Base-by-base conservation (phyloP, 495 filamentous ascomycete species). In the Daldinia loculata region DNA sequence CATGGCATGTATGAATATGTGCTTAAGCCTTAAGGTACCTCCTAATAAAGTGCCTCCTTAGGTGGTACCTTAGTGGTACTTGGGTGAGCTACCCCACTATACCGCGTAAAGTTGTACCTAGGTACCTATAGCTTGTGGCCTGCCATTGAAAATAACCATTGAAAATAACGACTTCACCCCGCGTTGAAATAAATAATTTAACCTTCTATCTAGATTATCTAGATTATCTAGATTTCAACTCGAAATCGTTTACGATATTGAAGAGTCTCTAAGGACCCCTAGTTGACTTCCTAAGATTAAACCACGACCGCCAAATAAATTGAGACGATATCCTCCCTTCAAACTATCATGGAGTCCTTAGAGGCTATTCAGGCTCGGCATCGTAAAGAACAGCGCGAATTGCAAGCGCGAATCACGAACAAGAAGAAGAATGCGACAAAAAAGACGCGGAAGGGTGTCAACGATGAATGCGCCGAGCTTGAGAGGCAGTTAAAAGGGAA, bases 381-480 rank as follows among this genome's bases (percentile, higher is more conserved):
- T 79, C 87, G 92, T 69, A 97, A 94, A 80, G 95, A 99, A 79
- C 89, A 90, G 76, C 89, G 89, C 61, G 95, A 99, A 43, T 85
- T 99, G 22, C 91, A 94, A 81, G 83, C 86, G 38, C 88, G 89
- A 26, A 90, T 95, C 69, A 97, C 92, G 6, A 93, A 92, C 81
- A 97, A 97, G 83, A 98, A 97, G 83, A 98, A 97, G 82, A 87
- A 89, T 60, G 94, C 95, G 27, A 95, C 91, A 39, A 99, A 98
- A 82, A 98, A 97, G 86, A 98, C 93, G 15, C 88, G 95, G 32
- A 96, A 93, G 79, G 90, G 90, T 43, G 85, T 98, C 70, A 94
- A 92, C 73, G 89, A 93, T 68, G 92, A 96, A 80, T 95, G 93
- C 78, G 90, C 89, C 30, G 81, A 85, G 61, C 84, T 95, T 62